Conservation (phyloP, 1,139 yeast genomes). For the Saccharomyces hybrid region DNA sequence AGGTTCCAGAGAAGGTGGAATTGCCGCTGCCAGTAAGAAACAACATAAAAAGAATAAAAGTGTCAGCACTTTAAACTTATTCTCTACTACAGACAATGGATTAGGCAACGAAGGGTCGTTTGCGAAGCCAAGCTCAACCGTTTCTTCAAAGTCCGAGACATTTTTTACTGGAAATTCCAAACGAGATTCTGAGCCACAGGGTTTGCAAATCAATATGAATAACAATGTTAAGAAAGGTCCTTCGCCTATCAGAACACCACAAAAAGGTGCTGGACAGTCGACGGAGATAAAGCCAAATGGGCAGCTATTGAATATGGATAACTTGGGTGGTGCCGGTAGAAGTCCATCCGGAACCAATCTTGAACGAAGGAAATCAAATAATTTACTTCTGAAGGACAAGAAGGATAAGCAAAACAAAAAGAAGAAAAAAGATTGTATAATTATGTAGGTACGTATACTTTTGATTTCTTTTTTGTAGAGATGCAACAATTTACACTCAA, state of each 20-base stretch:
- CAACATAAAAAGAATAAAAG: slow-evolving; percentile 10
- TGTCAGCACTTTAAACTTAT: slow-evolving; percentile 11
- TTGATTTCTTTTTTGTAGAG: background rate
- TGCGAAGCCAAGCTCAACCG: background rate
- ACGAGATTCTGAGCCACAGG: background rate
- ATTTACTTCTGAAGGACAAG: slow-evolving; percentile 1
- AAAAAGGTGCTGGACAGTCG: background rate
- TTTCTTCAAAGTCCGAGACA: background rate
- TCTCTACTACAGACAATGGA: slow-evolving; percentile 4
- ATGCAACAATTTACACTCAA: background rate
- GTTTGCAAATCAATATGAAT: background rate
- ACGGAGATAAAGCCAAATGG: background rate
- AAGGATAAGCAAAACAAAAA: slow-evolving; percentile 11
- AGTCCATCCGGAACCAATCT: background rate
- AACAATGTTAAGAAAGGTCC: background rate
- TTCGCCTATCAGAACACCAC: background rate
- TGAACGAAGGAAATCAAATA: slow-evolving; percentile 1
- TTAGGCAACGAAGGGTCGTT: background rate
- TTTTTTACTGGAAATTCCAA: background rate
- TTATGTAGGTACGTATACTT: slow-evolving; percentile 30
- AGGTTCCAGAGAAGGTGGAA: slow-evolving; percentile 3
- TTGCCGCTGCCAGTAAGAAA: background rate
- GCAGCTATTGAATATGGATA: background rate
- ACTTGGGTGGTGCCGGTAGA: background rate
- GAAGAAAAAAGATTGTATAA: slow-evolving; percentile 36